Conservation (phyloP, 208 protist genomes). For the Acanthamoeba lenticulata region DNA sequence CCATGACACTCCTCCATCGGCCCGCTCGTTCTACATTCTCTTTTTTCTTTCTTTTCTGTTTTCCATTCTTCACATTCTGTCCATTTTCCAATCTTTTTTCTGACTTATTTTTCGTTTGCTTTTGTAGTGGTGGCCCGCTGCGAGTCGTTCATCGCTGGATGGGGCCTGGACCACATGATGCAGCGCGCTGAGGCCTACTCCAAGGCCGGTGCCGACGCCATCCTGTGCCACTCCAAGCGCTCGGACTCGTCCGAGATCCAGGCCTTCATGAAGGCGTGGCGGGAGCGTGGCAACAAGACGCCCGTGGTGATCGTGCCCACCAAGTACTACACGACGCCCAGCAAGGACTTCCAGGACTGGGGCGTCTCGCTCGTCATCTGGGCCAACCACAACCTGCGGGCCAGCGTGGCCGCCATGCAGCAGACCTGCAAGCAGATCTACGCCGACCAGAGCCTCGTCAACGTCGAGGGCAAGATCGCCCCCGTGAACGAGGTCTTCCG, state of each 20-base stretch:
- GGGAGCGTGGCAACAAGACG: slow-evolving; percentile 72
- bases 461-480: slow-evolving; percentile 82
- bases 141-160: slow-evolving; percentile 91
- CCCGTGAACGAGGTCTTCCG: slow-evolving; percentile 89
- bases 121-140: slow-evolving; percentile 87
- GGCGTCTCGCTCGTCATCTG: slow-evolving; percentile 87
- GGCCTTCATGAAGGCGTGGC: slow-evolving; percentile 87
- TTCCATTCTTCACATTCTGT: neutral
- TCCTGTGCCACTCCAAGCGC: slow-evolving; percentile 89
- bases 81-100: neutral
- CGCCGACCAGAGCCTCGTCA: slow-evolving; percentile 82
- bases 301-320: slow-evolving; percentile 91
- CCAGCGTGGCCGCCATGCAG: slow-evolving; percentile 86
- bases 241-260: slow-evolving; percentile 86
- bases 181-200: slow-evolving; percentile 86
- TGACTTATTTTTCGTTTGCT: no score
- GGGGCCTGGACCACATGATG: slow-evolving; percentile 87
- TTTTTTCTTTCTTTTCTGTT: neutral
- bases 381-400: slow-evolving; percentile 88
- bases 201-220: slow-evolving; percentile 87
- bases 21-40: neutral
- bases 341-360: slow-evolving; percentile 82
- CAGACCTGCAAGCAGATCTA: slow-evolving; percentile 83
- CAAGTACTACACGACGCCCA: slow-evolving; percentile 86
- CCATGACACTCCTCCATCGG: neutral